Base-by-base conservation (phyloP, 371 early-diverging fungal species). In the Haplosporangium sp. region DNA sequence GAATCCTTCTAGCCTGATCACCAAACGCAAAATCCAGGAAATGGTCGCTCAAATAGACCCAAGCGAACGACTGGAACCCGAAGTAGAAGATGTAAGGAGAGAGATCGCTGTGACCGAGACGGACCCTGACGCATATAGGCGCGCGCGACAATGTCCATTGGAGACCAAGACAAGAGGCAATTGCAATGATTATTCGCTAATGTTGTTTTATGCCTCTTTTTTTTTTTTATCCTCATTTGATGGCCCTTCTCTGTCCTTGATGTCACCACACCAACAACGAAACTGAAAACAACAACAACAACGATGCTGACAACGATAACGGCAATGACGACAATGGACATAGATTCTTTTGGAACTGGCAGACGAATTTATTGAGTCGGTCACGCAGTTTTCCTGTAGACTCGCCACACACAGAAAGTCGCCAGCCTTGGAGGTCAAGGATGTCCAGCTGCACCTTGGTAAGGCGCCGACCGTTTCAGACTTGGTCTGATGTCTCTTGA, bases 311-410 rank as follows among this genome's bases (percentile, higher is more conserved):
- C 14, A 6, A 42, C 18, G 59, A 42, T 43, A 11, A 13, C 11
- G 20, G 37, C 10, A 23, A 42, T 55, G 58, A 13, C 36, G 36
- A 40, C 14, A 21, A 41, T 21, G 38, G 48, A 8, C 69, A 92
- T 73, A 94, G 95, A 87, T 93, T 59, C 71, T 95, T 14, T 84
- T 96, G 70, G 94, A 95, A 65, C 87, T 97, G 46, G 96, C 97
- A 0, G 96, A 96, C 79, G 94, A 96, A 67, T 97, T 98, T 81
- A 95, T 98, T 54, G 93, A 95, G 60, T 91, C 94, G 1, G 95
- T 95, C 0, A 92, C 94, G 3, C 83, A 87, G 55, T 91, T 94
- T 80, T 95, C 95, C 10, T 94, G 95, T 74, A 91, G 93, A 73
- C 81, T 96, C 41, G 97, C 98, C 16, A 95, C 94, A 67, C 98